phyloP scores from a whole-genome alignment of 148 eudicot species.

The Bassia scoparia region DNA sequence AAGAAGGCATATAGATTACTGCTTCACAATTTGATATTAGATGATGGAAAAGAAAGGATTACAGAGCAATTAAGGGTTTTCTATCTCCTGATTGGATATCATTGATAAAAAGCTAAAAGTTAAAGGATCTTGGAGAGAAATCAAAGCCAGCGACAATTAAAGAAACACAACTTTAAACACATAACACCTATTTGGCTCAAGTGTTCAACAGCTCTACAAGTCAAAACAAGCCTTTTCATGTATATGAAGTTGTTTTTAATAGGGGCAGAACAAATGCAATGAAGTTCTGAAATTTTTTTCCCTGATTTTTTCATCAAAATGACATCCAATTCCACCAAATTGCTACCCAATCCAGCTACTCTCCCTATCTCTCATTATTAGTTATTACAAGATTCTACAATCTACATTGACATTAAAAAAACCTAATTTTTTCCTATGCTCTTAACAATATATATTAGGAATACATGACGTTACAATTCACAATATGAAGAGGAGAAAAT shows the following conservation, averaged over 20 bases:
- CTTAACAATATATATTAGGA: not conserved
- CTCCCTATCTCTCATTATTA: not conserved
- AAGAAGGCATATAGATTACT: not conserved
- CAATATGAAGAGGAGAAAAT: not conserved
- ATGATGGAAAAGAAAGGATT: not conserved
- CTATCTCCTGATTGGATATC: not conserved
- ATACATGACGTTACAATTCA: not conserved
- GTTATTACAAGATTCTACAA: not conserved
- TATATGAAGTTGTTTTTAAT: too few relatives aligned
- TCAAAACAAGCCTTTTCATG: too few relatives aligned
- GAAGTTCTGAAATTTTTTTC: too few relatives aligned
- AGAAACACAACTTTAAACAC: not conserved
- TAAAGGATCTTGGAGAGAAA: not conserved
- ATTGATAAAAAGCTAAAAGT: not conserved
- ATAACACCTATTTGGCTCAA: not conserved
- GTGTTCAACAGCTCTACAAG: too few relatives aligned
- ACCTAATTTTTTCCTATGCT: not conserved
- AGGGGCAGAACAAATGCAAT: too few relatives aligned
- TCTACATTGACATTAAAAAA: not conserved
- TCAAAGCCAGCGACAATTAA: not conserved
- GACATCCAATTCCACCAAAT: not conserved
- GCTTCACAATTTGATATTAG: not conserved
- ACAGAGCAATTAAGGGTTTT: not conserved
- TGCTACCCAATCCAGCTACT: not conserved
- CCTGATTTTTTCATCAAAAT: too few relatives aligned